Conservation (phyloP, 2,329 filamentous ascomycete genomes). For the Claviceps arundinis region DNA sequence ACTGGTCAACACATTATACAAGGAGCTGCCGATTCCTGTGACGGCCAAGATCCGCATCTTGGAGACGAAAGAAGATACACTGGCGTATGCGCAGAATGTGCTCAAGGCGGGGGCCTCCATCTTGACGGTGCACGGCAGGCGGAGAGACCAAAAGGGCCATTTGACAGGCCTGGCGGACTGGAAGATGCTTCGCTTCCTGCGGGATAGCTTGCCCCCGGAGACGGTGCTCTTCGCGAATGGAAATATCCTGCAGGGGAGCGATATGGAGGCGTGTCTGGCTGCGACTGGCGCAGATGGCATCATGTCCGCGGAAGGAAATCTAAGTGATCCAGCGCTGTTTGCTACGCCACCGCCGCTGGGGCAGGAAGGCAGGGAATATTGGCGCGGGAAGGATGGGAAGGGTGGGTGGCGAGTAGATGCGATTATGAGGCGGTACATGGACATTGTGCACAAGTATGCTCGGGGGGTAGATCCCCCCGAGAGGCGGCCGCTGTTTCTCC, state of each 20-base stretch:
- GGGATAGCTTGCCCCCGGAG: slow-evolving; percentile 70
- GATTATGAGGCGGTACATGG: slow-evolving; percentile 74
- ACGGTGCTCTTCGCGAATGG: slow-evolving; percentile 96
- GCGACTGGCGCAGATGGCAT: slow-evolving; percentile 82
- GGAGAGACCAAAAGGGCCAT: slow-evolving; percentile 88
- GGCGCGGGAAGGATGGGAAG: slow-evolving; percentile 64
- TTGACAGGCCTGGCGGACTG: slow-evolving; percentile 90
- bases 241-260: slow-evolving; percentile 71
- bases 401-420: slow-evolving; percentile 85
- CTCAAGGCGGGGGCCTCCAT: slow-evolving; percentile 82
- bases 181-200: slow-evolving; percentile 67
- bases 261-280: slow-evolving; percentile 64
- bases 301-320: slow-evolving; percentile 92
- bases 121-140: slow-evolving; percentile 79
- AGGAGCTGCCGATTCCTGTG: slow-evolving; percentile 65
- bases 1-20: slow-evolving; percentile 75
- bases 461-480: slow-evolving; percentile 51
- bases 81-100: slow-evolving; percentile 82
- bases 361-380: slow-evolving; percentile 66
- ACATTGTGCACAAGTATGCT: slow-evolving; percentile 74
- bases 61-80: slow-evolving; percentile 72
- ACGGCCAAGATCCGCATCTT: slow-evolving; percentile 91
- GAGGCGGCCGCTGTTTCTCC: slow-evolving; percentile 61
- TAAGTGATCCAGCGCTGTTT: slow-evolving; percentile 86
- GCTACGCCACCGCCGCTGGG: slow-evolving; percentile 49